Evolutionary conservation across 495 filamentous ascomycete genomes (phyloP), one percentile per base, ranked within the genome.

Genomic region (Annulohypoxylon bovei): DNA sequence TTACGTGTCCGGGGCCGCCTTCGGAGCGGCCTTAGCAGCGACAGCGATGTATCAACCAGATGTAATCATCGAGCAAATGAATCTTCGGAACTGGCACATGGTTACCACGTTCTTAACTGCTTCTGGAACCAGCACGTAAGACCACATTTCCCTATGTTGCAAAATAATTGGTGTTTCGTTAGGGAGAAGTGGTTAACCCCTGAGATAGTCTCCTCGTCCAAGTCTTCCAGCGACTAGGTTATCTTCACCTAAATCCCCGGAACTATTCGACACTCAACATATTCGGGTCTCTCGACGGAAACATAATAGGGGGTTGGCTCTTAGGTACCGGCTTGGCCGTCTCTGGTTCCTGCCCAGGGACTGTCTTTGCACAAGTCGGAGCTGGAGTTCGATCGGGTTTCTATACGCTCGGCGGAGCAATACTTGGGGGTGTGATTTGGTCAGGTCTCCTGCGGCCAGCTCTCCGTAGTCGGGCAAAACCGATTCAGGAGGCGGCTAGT

Each of bases 271-370:
- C 81, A 33, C 37, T 87, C 16, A 72, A 72, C 54, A 65, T 83
- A 55, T 80, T 86, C 68, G 66, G 72, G 3, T 59, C 62, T 11
- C 83, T 83, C 68, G 84, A 87, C 72, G 85, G 85, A 55, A 89
- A 89, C 71, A 71, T 89, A 64, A 64, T 88, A 71, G 87, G 86
- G 61, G 87, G 87, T 30, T 52, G 70, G 4, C 76, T 89, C 9
- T 73, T 88, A 35, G 87, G 87, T 40, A 54, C 80, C 1, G 87
- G 87, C 62, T 84, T 88, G 85, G 76, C 83, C 27, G 73, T 88
- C 20, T 81, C 86, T 1, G 87, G 86, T 25, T 81, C 86, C 0
- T 89, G 87, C 63, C 85, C 86, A 0, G 86, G 87, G 3, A 88
- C 86, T 9, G 80, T 87, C 0, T 78, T 88, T 53, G 81, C 83